Evolutionary conservation across 768 basidiomycete species (phyloP), one percentile per base, ranked within the genome.

Genomic region (Rhodotorula taiwanensis): DNA sequence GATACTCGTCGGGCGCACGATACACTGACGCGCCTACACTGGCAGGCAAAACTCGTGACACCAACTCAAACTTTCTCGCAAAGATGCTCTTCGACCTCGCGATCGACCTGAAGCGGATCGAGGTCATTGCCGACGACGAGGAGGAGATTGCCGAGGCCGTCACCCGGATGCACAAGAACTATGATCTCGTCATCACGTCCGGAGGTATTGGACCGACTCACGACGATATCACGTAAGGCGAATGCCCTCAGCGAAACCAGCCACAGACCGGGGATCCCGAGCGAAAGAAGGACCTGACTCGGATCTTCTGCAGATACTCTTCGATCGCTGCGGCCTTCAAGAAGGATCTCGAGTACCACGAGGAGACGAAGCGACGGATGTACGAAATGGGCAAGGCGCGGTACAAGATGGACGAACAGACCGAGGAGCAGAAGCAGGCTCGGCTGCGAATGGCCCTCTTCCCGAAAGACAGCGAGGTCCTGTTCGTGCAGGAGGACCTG

Each of bases 81-180:
- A 84, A 84, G 71, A 89, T 84, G 74, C 88, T 88, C 73, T 97
- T 95, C 73, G 86, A 92, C 72, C 82, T 89, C 55, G 93, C 87
- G 5, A 81, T 90, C 36, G 83, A 89, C 62, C 75, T 92, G 85
- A 89, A 79, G 75, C 83, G 87, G 48, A 83, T 94, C 74, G 91
- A 97, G 72, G 90, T 94, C 60, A 86, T 98, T 49, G 79, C 92
- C 2, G 93, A 97, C 72, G 85, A 89, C 52, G 88, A 93, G 74
- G 83, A 83, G 30, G 88, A 95, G 76, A 95, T 94, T 63, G 79
- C 88, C 61, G 89, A 94, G 73, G 91, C 93, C 10, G 89, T 88
- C 41, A 79, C 83, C 64, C 80, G 90, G 25, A 83, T 98, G 81
- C 85, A 86, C 43, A 76, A 80, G 42, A 82, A 81, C 50, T 93